phyloP scores from a whole-genome alignment of 345 rosid genomes.

The Sonneratia caseolaris region DNA sequence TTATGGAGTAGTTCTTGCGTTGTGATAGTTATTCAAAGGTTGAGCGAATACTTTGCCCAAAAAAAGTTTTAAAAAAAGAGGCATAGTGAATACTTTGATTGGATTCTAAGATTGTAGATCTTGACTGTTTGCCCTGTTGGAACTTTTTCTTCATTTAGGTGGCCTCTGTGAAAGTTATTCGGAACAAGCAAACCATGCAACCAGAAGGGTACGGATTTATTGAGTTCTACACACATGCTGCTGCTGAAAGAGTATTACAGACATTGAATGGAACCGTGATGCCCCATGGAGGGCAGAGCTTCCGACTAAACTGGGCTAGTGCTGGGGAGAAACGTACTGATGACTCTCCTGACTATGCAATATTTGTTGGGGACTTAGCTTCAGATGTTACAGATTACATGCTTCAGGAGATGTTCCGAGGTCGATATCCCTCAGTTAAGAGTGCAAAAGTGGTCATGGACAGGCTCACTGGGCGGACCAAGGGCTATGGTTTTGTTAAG shows the following conservation, averaged over 20 bases:
- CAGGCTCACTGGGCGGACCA: conserved; percentile 71
- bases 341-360: conserved; percentile 61
- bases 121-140: background rate
- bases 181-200: conserved; percentile 68
- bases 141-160: conserved; percentile 27
- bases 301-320: conserved; percentile 87
- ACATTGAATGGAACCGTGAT: conserved; percentile 54
- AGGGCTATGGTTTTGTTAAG: conserved; percentile 87
- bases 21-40: background rate
- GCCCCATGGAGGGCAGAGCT: conserved; percentile 65
- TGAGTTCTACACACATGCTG: conserved; percentile 55
- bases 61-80: no score
- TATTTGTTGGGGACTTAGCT: conserved; percentile 91
- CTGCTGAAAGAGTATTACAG: conserved; percentile 75
- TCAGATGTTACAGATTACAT: conserved; percentile 85
- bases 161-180: conserved; percentile 56
- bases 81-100: background rate
- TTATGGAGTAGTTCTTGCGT: background rate
- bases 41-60: background rate
- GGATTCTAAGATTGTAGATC: background rate
- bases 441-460: conserved; percentile 94
- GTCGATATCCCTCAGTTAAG: conserved; percentile 54
- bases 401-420: conserved; percentile 77
- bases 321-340: conserved; percentile 67
- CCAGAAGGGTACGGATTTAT: conserved; percentile 80